Evolutionary conservation across 768 basidiomycete species (phyloP).

Genomic region (Ephemerocybe angulata): DNA sequence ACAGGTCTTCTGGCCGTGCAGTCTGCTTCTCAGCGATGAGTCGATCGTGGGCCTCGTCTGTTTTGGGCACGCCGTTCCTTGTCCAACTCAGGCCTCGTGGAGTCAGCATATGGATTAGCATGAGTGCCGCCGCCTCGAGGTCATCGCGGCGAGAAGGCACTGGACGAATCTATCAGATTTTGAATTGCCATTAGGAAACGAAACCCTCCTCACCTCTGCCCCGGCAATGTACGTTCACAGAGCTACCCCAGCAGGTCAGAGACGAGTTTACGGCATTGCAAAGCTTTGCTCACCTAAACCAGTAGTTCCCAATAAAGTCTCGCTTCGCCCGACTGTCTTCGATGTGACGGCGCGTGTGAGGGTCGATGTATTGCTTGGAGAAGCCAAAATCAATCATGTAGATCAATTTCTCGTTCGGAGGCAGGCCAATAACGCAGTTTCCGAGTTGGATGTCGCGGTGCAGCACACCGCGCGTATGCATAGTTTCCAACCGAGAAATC

Average conservation of each 20-base stretch:
- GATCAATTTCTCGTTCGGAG: constrained; percentile 54
- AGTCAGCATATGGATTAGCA: constrained; percentile 78
- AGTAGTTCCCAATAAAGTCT: constrained; percentile 82
- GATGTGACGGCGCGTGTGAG: constrained; percentile 61
- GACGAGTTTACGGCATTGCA: background rate
- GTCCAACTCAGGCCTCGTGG: constrained; percentile 77
- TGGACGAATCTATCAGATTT: constrained; percentile 23
- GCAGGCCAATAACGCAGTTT: constrained; percentile 64
- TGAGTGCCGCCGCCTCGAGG: constrained; percentile 70
- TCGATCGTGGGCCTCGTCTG: constrained; percentile 55
- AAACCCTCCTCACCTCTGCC: constrained; percentile 53
- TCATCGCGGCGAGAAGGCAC: constrained; percentile 80
- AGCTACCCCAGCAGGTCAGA: constrained; percentile 31
- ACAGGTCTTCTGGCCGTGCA: constrained; percentile 63
- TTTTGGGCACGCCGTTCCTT: constrained; percentile 75
- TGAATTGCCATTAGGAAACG: background rate
- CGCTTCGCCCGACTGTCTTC: constrained; percentile 63
- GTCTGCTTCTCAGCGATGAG: constrained; percentile 62
- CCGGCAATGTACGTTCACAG: constrained; percentile 73
- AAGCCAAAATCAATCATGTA: constrained; percentile 90
- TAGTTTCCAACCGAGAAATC: constrained; percentile 70
- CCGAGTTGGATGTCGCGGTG: constrained; percentile 81
- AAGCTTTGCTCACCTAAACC: constrained; percentile 54
- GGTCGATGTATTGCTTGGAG: constrained; percentile 74
- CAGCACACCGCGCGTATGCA: constrained; percentile 70